Conservation (phyloP, 805 yeast species). For the Alloascoidea africana region DNA sequence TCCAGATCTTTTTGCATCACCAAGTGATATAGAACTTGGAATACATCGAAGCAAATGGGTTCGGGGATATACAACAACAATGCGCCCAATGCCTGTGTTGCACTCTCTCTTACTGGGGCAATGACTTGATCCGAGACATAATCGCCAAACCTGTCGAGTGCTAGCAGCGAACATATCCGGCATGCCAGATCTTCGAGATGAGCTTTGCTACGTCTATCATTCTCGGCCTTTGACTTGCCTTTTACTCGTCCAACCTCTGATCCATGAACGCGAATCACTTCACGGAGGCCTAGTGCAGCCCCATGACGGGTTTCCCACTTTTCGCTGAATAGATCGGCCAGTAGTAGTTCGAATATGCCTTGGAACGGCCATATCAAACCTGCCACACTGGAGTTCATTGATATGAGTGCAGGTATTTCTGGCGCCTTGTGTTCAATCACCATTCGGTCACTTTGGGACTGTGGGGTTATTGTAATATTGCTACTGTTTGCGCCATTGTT, state of each 20-base stretch:
- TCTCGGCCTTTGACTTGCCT: conserved; percentile 45
- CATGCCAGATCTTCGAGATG: conserved; percentile 84
- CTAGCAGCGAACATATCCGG: conserved; percentile 70
- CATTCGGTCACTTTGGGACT: conserved; percentile 64
- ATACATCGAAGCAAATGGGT: conserved; percentile 42
- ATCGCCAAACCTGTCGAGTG: conserved; percentile 92
- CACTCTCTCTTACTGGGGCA: conserved; percentile 95
- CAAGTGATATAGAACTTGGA: conserved; percentile 46
- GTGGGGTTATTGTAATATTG: conserved; percentile 51
- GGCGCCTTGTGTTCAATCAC: conserved; percentile 66
- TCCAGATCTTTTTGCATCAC: conserved; percentile 44
- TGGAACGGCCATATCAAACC: conserved; percentile 88
- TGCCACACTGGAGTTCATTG: conserved; percentile 55
- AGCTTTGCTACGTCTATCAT: conserved; percentile 44
- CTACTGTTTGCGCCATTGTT: conserved; percentile 6
- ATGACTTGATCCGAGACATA: conserved; percentile 95
- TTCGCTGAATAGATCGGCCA: conserved; percentile 69
- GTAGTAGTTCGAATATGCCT: conserved; percentile 72
- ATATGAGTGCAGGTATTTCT: conserved; percentile 49
- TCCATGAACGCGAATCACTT: conserved; percentile 71
- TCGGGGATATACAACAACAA: conserved; percentile 59
- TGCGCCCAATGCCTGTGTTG: conserved; percentile 90
- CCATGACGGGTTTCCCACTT: conserved; percentile 96
- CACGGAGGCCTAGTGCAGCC: conserved; percentile 83
- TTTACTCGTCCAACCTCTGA: conserved; percentile 69